Base-by-base conservation (phyloP, 805 yeast species). In the Clavispora phyllophila region DNA sequence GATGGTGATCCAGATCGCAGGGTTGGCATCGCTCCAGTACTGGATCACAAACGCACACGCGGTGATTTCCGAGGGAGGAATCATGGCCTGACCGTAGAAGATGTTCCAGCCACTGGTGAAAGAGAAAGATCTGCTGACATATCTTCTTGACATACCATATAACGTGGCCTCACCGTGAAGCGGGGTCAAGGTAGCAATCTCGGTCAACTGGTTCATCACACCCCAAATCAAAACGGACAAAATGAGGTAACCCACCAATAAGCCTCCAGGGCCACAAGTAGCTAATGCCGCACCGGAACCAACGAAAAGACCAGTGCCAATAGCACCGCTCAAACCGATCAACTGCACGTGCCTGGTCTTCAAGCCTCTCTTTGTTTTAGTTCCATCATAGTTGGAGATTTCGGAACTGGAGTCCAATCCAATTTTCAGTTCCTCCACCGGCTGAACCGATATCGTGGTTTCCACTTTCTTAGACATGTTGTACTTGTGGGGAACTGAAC, bases 1-100 rank as follows among this genome's bases (percentile, higher is more conserved):
- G 27, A 79, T 70, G 3, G 74, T 67, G 31, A 79, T 79, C 59
- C 71, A 80, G 12, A 76, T 76, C 39, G 77, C 82, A 3, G 81
- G 63, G 52, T 72, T 56, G 8, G 29, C 29, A 38, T 54, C 56
- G 18, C 57, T 62, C 71, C 71, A 66, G 45, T 65, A 66, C 34
- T 59, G 47, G 29, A 66, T 51, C 17, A 66, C 62, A 26, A 63
- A 50, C 29, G 66, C 60, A 5, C 87, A 79, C 27, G 70, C 70
- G 3, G 67, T 58, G 28, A 65, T 56, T 49, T 66, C 70, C 14
- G 68, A 53, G 0, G 70, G 66, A 10, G 62, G 61, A 37, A 63
- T 54, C 44, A 64, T 63, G 9, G 62, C 48, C 40, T 59, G 61
- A 8, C 63, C 61, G 51, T 60, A 64, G 62, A 60, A 62, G 48